Evolutionary conservation across 805 yeast genomes (phyloP).

Genomic region (Candida ficus): DNA sequence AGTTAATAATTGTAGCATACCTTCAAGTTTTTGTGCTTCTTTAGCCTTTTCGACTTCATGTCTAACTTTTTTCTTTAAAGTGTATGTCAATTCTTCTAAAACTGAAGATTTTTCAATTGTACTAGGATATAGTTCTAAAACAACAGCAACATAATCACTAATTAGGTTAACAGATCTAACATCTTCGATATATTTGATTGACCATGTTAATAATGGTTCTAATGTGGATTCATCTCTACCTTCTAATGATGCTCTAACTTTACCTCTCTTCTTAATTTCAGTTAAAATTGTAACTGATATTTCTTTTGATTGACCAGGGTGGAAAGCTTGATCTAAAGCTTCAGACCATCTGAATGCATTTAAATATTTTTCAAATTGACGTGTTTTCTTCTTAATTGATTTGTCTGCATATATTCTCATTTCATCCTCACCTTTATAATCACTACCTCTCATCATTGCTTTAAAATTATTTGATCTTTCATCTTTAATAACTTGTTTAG

Average conservation of each 20-base stretch:
- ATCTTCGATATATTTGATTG: conserved; percentile 69
- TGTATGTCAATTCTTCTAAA: conserved; percentile 63
- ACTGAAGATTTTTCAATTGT: conserved; percentile 70
- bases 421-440: conserved; percentile 86
- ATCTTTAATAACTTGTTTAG: conserved; percentile 43
- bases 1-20: conserved; percentile 86
- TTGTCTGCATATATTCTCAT: conserved; percentile 62
- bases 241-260: conserved; percentile 71
- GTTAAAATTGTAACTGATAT: conserved; percentile 75
- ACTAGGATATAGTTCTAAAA: conserved; percentile 69
- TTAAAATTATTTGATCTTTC: conserved; percentile 60
- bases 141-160: conserved; percentile 72
- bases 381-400: conserved; percentile 56
- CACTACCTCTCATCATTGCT: conserved; percentile 85
- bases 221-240: conserved; percentile 82
- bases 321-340: conserved; percentile 83
- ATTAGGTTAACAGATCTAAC: conserved; percentile 55
- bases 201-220: conserved; percentile 86
- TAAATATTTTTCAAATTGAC: conserved; percentile 76
- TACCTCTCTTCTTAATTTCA: conserved; percentile 86
- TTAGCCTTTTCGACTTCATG: conserved; percentile 71
- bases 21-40: conserved; percentile 86
- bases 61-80: conserved; percentile 56
- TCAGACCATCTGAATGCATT: conserved; percentile 90
- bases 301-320: conserved; percentile 74